phyloP scores from a whole-genome alignment of 495 filamentous ascomycete genomes.

The Penicillium roqueforti region DNA sequence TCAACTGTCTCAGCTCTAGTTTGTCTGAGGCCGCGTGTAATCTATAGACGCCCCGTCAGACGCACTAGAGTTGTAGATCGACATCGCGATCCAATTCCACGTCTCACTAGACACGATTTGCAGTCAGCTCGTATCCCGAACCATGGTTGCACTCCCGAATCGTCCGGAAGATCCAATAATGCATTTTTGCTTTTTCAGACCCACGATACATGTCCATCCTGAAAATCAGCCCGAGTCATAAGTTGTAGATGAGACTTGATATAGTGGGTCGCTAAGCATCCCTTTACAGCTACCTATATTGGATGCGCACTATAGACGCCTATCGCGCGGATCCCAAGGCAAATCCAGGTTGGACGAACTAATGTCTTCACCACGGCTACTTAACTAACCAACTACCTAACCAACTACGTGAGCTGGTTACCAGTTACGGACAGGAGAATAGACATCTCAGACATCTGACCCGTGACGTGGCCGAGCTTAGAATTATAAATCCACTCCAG shows the following conservation, averaged over 20 bases:
- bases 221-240: too few species aligned
- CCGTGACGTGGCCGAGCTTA: background rate
- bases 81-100: background rate
- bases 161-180: background rate
- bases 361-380: background rate
- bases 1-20: background rate
- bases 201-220: too few species aligned
- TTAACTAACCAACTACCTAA: too few species aligned
- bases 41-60: background rate
- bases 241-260: background rate
- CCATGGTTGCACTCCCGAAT: background rate
- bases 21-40: background rate
- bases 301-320: too few species aligned
- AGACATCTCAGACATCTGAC: background rate
- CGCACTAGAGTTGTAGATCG: background rate
- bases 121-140: background rate
- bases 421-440: too few species aligned
- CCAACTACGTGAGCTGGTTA: too few species aligned
- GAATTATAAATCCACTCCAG: background rate
- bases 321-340: constrained; percentile 4
- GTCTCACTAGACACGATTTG: background rate
- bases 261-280: too few species aligned
- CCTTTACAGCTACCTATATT: too few species aligned
- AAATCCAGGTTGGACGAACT: background rate
- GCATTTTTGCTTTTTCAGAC: background rate